Conservation (phyloP, 2,329 filamentous ascomycete species). For the Lizonia empirigonia region DNA sequence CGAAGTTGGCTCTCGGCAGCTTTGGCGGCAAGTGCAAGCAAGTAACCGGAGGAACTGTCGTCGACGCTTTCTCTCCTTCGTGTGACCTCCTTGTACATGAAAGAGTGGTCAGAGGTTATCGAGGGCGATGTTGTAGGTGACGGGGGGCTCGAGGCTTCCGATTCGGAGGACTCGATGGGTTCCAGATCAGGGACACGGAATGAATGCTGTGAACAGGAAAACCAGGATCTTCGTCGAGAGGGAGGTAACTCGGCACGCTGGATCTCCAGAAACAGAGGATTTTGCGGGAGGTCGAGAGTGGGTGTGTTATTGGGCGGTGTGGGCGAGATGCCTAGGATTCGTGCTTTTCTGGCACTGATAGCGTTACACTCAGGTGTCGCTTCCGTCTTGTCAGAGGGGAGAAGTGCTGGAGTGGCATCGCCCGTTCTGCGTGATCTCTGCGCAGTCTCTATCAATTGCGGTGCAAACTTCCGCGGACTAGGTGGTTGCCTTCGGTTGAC, state of each 20-base stretch:
- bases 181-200: slow-evolving; percentile 67
- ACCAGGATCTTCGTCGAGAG: slow-evolving; percentile 40
- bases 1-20: slow-evolving; percentile 80
- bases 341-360: slow-evolving; percentile 32
- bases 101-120: slow-evolving; percentile 55
- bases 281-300: slow-evolving; percentile 35
- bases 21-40: slow-evolving; percentile 78
- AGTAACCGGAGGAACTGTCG: slow-evolving; percentile 74
- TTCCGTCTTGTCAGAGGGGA: slow-evolving; percentile 73
- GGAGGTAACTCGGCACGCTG: slow-evolving; percentile 43
- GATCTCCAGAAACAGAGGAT: slow-evolving; percentile 46
- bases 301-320: slow-evolving; percentile 50
- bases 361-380: slow-evolving; percentile 59
- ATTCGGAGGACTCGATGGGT: slow-evolving; percentile 66
- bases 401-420: slow-evolving; percentile 66
- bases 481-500: slow-evolving; percentile 32
- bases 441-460: slow-evolving; percentile 81
- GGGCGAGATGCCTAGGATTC: slow-evolving; percentile 56
- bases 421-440: slow-evolving; percentile 71
- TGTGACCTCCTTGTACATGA: slow-evolving; percentile 58
- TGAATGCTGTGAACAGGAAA: slow-evolving; percentile 56
- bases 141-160: slow-evolving; percentile 55
- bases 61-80: slow-evolving; percentile 71
- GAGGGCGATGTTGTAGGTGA: slow-evolving; percentile 56
- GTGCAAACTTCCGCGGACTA: slow-evolving; percentile 65